Evolutionary conservation across 345 rosid species (phyloP).

Genomic region (Melaleuca quinquenervia): DNA sequence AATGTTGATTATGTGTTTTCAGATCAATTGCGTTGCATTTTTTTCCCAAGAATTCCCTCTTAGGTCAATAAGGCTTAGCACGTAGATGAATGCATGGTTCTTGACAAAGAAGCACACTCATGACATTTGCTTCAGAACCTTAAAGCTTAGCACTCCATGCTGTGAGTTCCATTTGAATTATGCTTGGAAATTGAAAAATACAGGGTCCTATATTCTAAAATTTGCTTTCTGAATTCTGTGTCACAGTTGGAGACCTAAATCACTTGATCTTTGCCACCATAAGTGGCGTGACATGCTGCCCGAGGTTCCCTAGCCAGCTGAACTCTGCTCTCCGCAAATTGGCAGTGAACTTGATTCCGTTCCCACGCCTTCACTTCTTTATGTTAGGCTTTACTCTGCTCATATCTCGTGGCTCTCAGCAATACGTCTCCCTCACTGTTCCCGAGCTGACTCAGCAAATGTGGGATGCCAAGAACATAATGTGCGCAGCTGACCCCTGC

Average conservation of each 20-base stretch:
- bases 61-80: no score
- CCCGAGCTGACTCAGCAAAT: constrained; percentile 55
- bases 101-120: constrained; percentile 95
- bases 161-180: constrained; percentile 31
- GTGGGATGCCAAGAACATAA: constrained; percentile 99
- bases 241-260: constrained; percentile 89
- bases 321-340: constrained; percentile 90
- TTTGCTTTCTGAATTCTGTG: neutral
- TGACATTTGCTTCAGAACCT: constrained; percentile 95
- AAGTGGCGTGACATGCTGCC: constrained; percentile 97
- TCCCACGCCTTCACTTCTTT: constrained; percentile 98
- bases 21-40: no score
- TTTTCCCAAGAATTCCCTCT: no score
- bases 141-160: constrained; percentile 96
- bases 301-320: constrained; percentile 94
- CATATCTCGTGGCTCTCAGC: constrained; percentile 42
- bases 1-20: no score
- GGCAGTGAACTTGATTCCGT: constrained; percentile 91
- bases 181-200: neutral
- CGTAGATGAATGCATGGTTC: constrained; percentile 97
- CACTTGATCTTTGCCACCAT: constrained; percentile 91
- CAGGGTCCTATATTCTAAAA: neutral
- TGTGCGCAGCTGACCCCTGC: constrained; percentile 98
- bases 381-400: constrained; percentile 89
- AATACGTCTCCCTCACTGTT: constrained; percentile 41